Evolutionary conservation across 768 basidiomycete species (phyloP).

Genomic region (Kondoa malvinella): DNA sequence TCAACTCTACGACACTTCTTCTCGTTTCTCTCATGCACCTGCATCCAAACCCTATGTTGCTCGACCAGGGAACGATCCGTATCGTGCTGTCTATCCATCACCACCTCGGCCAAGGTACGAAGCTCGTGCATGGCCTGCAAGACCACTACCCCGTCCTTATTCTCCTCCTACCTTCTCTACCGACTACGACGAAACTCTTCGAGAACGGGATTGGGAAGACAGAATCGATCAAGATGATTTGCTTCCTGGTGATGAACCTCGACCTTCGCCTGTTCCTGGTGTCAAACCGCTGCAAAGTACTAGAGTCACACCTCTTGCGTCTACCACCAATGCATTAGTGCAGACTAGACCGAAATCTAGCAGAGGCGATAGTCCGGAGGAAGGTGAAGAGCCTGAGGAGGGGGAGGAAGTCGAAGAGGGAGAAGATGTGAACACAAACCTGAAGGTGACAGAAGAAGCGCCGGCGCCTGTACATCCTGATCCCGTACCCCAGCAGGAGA

Average conservation of each 20-base stretch:
- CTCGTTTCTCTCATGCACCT: background rate
- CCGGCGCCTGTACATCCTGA: background rate
- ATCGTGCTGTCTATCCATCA: background rate
- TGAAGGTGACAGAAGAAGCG: background rate
- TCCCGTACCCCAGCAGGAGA: too few relatives aligned
- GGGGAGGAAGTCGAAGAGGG: background rate
- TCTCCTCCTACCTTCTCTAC: background rate
- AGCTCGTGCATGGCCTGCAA: background rate
- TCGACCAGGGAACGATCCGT: background rate
- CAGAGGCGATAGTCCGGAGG: background rate
- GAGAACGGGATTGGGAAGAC: background rate
- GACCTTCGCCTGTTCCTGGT: background rate
- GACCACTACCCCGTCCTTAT: background rate
- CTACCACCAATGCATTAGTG: background rate
- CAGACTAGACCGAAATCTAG: too few relatives aligned
- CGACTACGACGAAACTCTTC: background rate
- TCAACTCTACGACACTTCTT: background rate
- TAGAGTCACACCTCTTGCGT: background rate
- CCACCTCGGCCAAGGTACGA: too few relatives aligned
- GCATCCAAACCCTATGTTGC: background rate
- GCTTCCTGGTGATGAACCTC: background rate
- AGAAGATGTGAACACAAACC: background rate
- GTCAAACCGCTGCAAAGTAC: background rate
- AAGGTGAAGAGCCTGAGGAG: background rate
- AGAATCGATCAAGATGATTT: background rate